Conservation (phyloP, 2,329 filamentous ascomycete genomes). For the Pestalotiopsis sp. region DNA sequence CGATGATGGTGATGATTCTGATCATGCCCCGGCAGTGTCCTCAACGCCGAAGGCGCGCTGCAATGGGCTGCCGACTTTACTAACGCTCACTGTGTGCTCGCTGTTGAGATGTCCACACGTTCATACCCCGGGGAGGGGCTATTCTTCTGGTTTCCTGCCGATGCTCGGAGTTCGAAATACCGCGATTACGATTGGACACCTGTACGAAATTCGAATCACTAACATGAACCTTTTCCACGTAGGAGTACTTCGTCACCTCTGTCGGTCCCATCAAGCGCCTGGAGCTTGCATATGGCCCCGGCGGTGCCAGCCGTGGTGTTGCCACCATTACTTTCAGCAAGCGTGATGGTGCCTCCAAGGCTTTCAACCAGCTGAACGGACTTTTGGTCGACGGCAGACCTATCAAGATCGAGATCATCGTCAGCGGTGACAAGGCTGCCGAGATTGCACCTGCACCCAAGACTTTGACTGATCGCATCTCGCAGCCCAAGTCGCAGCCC, state of each 20-base stretch:
- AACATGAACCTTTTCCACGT: constrained; percentile 65
- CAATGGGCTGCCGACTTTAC: constrained; percentile 2
- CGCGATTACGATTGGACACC: constrained; percentile 33
- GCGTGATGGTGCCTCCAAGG: constrained; percentile 80
- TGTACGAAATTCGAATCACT: constrained; percentile 58
- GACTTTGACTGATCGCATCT: constrained; percentile 81
- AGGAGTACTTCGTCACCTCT: constrained; percentile 94
- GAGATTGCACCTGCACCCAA: constrained; percentile 67
- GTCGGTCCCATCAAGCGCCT: constrained; percentile 91
- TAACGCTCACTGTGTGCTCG: constrained; percentile 59
- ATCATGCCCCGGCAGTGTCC: not conserved
- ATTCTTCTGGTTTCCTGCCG: constrained; percentile 1
- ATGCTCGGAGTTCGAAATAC: constrained; percentile 28
- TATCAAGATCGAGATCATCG: constrained; percentile 94
- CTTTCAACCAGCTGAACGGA: constrained; percentile 82
- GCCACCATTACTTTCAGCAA: constrained; percentile 87
- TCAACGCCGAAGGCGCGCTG: not conserved
- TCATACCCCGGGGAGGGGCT: not conserved
- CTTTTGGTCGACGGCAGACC: constrained; percentile 86
- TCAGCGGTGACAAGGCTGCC: constrained; percentile 74
- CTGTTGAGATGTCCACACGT: constrained; percentile 43
- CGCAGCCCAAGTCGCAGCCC: constrained; percentile 72
- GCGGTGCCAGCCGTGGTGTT: constrained; percentile 87
- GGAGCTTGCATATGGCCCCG: constrained; percentile 89
- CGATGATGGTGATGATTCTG: not conserved